These are phyloP conservation scores for Cyclostephanos invisitatus DNA, from an alignment of 108 stramenopile genomes.

Conservation along the genomic window DNA sequence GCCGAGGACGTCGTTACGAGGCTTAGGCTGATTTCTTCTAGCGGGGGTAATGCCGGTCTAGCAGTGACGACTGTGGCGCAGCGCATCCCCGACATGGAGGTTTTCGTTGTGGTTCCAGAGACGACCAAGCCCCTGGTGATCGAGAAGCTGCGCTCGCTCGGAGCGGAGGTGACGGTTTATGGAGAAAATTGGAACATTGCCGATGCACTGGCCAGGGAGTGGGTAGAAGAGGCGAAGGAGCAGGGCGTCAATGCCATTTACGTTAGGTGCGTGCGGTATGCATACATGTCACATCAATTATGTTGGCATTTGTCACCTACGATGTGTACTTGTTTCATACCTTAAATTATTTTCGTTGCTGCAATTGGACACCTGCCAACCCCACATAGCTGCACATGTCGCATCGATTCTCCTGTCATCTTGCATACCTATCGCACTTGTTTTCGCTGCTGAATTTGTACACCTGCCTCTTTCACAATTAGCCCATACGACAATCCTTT, in stretches of 20 bases:
- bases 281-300: no score
- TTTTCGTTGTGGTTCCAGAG: conserved; percentile 79
- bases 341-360: no score
- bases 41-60: conserved; percentile 82
- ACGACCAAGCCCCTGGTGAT: conserved; percentile 87
- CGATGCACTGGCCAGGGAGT: conserved; percentile 66
- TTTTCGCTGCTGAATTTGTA: no score
- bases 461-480: conserved; percentile 1
- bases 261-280: conserved; percentile 16
- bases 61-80: conserved; percentile 78
- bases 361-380: no score
- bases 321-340: no score
- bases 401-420: no score
- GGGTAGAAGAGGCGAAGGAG: conserved; percentile 45
- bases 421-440: no score
- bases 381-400: no score
- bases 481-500: conserved; percentile 88
- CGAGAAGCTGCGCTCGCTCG: conserved; percentile 70
- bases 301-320: no score
- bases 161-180: conserved; percentile 80
- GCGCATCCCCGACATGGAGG: conserved; percentile 57
- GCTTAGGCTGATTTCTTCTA: conserved; percentile 58
- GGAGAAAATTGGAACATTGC: conserved; percentile 92
- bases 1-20: not conserved
- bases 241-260: conserved; percentile 28